Evolutionary conservation across 2,329 filamentous ascomycete genomes (phyloP).

Genomic region (Diaporthe citri): DNA sequence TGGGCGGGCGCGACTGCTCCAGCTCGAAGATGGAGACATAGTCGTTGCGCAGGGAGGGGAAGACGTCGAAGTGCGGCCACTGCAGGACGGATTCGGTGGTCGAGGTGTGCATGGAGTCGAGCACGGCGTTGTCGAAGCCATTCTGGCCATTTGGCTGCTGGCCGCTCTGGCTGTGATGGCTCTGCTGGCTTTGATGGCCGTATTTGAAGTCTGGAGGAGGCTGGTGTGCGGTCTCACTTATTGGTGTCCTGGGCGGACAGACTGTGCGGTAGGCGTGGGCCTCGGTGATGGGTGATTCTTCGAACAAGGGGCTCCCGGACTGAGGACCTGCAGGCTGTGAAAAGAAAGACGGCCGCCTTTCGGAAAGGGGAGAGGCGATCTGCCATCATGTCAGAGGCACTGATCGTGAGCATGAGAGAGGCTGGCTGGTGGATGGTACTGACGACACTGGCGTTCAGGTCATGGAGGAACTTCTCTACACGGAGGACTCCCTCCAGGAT

Average conservation of each 20-base stretch:
- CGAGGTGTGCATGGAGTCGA: conserved; percentile 64
- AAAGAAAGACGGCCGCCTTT: conserved; percentile 29
- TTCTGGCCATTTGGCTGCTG: conserved; percentile 40
- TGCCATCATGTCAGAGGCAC: conserved; percentile 32
- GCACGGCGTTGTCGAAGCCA: conserved; percentile 59
- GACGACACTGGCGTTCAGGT: conserved; percentile 58
- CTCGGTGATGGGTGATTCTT: conserved; percentile 43
- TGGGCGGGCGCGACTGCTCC: conserved; percentile 56
- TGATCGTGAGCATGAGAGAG: background rate
- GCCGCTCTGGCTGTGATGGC: conserved; percentile 42
- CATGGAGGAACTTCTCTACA: conserved; percentile 60
- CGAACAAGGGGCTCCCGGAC: conserved; percentile 43
- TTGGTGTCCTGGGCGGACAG: conserved; percentile 40
- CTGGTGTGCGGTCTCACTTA: conserved; percentile 28
- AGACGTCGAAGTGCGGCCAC: conserved; percentile 63
- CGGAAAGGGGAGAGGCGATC: conserved; percentile 27
- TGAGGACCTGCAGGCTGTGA: conserved; percentile 43
- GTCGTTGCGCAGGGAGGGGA: conserved; percentile 56
- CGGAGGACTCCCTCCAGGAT: conserved; percentile 64
- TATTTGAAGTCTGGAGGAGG: conserved; percentile 22
- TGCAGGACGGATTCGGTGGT: conserved; percentile 64
- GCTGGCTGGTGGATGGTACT: conserved; percentile 39
- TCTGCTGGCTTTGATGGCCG: conserved; percentile 38
- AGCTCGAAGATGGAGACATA: conserved; percentile 61
- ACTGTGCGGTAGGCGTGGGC: conserved; percentile 24